Evolutionary conservation across 2,329 filamentous ascomycete genomes (phyloP), one percentile per base, ranked within the genome.

Genomic region (Ploettnerulaceae sp.): DNA sequence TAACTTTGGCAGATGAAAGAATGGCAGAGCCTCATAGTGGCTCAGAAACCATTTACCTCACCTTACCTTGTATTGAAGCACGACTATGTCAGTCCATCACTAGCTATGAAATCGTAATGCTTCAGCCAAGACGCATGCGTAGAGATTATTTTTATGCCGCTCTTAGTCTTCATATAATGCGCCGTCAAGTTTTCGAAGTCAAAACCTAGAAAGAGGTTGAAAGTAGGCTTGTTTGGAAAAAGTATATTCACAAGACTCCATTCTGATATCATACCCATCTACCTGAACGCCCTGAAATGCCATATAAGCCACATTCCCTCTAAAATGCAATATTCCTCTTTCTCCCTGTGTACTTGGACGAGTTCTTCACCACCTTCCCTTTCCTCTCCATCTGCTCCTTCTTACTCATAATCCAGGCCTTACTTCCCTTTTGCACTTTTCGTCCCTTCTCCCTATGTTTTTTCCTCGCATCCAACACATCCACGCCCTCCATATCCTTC

Each of bases 351-450:
- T 95, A 98, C 69, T 94, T 97, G 41, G 87, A 95, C 46, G 77
- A 89, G 1, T 82, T 71, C 73, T 97, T 97, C 58, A 97, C 91
- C 21, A 97, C 77, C 72, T 93, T 96, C 35, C 93, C 93, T 69
- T 96, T 95, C 52, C 81, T 76, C 68, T 94, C 86, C 86, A 95
- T 93, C 71, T 95, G 89, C 56, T 89, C 85, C 72, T 93, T 94
- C 66, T 91, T 93, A 67, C 81, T 80, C 64, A 89, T 64, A 51
- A 93, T 93, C 86, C 86, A 93, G 2, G 75, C 79, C 68, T 88
- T 91, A 64, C 82, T 86, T 11, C 86, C 90, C 73, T 96, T 96
- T 66, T 85, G 83, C 42, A 79, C 67, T 53, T 69, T 75, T 18
- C 71, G 71, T 39, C 64, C 69, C 55, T 70, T 71, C 29, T 65